Conservation (phyloP, 2,329 filamentous ascomycete genomes). For the Knoxdaviesia proteae region DNA sequence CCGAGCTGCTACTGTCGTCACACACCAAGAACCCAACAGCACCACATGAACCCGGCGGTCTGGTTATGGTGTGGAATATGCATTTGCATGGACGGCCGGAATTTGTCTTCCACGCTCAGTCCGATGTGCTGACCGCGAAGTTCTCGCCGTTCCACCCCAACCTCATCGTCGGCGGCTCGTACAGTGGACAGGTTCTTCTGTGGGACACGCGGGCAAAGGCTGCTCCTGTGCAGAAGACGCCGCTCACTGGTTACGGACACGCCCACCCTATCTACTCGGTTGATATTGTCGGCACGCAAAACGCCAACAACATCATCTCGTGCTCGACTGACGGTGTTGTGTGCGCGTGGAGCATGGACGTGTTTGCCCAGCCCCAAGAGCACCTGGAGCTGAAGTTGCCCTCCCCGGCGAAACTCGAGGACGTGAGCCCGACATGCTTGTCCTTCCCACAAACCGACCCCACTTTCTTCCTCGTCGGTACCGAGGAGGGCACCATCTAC, state of each 20-base stretch:
- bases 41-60: constrained; percentile 77
- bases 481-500: constrained; percentile 90
- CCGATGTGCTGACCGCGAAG: constrained; percentile 82
- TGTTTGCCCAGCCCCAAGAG: constrained; percentile 92
- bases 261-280: constrained; percentile 93
- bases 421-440: constrained; percentile 84
- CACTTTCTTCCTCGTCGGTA: constrained; percentile 92
- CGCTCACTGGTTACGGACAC: constrained; percentile 81
- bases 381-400: constrained; percentile 74
- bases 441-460: constrained; percentile 89
- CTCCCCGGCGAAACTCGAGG: constrained; percentile 64
- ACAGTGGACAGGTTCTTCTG: constrained; percentile 85
- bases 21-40: constrained; percentile 96
- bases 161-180: constrained; percentile 84
- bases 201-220: constrained; percentile 91
- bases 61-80: constrained; percentile 93
- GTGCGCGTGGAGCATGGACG: constrained; percentile 94
- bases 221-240: constrained; percentile 84
- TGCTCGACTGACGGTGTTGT: constrained; percentile 92
- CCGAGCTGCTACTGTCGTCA: constrained; percentile 76
- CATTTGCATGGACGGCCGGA: constrained; percentile 88
- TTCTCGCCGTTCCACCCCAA: constrained; percentile 99
- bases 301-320: constrained; percentile 95
- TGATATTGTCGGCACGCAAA: constrained; percentile 91
- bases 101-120: constrained; percentile 91